A percentile compares a stretch with the other conserved stretches of the same genome.
phyloP scores from a whole-genome alignment of 2,329 filamentous ascomycete species.

The Colletotrichum shisoi region DNA sequence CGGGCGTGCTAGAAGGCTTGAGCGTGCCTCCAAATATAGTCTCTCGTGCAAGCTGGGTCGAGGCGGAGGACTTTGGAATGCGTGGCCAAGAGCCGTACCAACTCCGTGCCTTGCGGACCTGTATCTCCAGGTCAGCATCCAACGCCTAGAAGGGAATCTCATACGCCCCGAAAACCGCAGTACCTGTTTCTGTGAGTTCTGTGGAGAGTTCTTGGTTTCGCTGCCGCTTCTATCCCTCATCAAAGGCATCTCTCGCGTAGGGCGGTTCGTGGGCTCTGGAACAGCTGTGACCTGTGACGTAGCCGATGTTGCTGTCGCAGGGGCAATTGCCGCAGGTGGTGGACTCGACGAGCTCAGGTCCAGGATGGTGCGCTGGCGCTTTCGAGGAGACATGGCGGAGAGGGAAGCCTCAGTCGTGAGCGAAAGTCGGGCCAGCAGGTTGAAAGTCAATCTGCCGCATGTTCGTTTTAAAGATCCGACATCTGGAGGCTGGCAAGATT shows the following conservation, averaged over 20 bases:
- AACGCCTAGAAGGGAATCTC: not conserved
- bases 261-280: conserved; percentile 33
- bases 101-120: conserved; percentile 63
- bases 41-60: conserved; percentile 67
- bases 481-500: conserved; percentile 22
- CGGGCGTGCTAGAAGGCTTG: conserved; percentile 55
- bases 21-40: conserved; percentile 66
- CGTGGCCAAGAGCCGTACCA: conserved; percentile 72
- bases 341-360: conserved; percentile 40
- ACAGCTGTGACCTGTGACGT: conserved; percentile 41
- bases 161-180: too few relatives aligned
- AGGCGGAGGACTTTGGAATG: conserved; percentile 63
- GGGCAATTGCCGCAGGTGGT: conserved; percentile 38
- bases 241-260: conserved; percentile 30
- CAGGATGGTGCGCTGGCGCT: conserved; percentile 52
- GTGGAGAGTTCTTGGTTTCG: conserved; percentile 28
- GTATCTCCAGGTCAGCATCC: conserved; percentile 21
- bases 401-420: conserved; percentile 16
- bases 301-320: conserved; percentile 37
- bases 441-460: conserved; percentile 36
- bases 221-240: conserved; percentile 36
- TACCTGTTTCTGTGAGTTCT: conserved; percentile 38
- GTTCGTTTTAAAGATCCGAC: conserved; percentile 27
- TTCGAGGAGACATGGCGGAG: conserved; percentile 52
- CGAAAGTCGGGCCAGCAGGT: conserved; percentile 19